Evolutionary conservation across 352 stramenopile species (phyloP), one percentile per base, ranked within the genome.

Genomic region (Phytophthora idaei): DNA sequence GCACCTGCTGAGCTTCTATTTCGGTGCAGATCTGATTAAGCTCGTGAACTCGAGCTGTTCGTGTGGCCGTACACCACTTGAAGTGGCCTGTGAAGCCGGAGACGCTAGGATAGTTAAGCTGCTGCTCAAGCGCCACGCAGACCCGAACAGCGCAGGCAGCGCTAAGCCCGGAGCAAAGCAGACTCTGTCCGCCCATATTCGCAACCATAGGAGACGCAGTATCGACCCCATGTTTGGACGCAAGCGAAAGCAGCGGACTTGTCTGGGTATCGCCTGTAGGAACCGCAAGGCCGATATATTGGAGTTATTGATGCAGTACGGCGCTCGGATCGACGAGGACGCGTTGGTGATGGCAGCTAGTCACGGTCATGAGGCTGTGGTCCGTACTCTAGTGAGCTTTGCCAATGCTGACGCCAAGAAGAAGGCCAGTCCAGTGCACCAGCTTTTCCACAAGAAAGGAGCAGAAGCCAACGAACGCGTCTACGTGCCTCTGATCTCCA

Each of bases 1-100:
- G 66, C 82, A 92, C 55, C 51, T 91, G 15, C 67, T 92, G 34
- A 81, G 82, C 69, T 90, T 84, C 53, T 93, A 91, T 61, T 76
- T 76, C 52, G 78, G 74, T 21, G 66, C 78, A 5, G 83, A 90
- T 31, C 71, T 77, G 21, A 68, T 83, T 17, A 78, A 87, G 64
- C 77, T 92, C 50, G 81, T 92, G 0, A 90, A 93, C 67, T 89
- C 80, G 15, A 73, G 44, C 46, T 91, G 85, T 61, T 71, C 69
- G 15, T 92, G 85, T 50, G 85, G 85, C 44, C 83, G 87, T 52
- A 91, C 83, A 50, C 82, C 84, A 31, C 63, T 94, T 4, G 80
- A 94, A 56, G 83, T 92, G 42, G 83, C 84, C 27, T 87, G 83
- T 57, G 78, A 84, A 56, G 51, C 64, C 1, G 82, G 79, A 17